These are phyloP conservation scores for Ustilago crameri DNA, from an alignment of 1,284 basidiomycete species.

Conservation along the genomic window DNA sequence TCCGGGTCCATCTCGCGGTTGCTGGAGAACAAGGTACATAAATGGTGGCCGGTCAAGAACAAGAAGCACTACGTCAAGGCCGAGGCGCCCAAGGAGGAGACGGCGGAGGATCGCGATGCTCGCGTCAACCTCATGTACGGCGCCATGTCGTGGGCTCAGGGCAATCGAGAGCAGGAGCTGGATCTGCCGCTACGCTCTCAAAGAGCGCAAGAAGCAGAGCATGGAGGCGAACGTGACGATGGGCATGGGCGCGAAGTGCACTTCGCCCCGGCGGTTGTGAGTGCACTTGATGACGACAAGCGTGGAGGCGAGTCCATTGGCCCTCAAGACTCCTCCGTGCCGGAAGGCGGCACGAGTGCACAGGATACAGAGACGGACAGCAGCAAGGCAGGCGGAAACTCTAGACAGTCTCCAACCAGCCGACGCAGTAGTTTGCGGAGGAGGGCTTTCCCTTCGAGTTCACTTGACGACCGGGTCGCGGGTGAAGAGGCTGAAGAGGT, in stretches of 20 bases:
- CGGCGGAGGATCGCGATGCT: conserved; percentile 33
- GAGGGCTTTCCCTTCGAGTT: conserved; percentile 29
- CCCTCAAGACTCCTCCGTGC: conserved; percentile 31
- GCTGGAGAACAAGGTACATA: conserved; percentile 43
- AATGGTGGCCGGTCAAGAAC: conserved; percentile 39
- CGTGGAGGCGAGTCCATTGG: conserved; percentile 20
- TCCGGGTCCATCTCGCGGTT: conserved; percentile 42
- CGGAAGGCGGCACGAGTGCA: conserved; percentile 30
- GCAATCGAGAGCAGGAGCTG: conserved; percentile 13
- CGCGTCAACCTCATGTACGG: conserved; percentile 45
- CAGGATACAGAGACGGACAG: conserved; percentile 15
- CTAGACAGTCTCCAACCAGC: conserved; percentile 1
- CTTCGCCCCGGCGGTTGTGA: conserved; percentile 12
- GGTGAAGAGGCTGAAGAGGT: not conserved
- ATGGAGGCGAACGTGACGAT: not conserved
- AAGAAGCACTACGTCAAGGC: conserved; percentile 42
- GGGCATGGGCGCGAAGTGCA: not conserved
- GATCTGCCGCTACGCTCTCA: conserved; percentile 17
- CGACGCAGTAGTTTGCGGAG: conserved; percentile 35
- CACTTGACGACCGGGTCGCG: not conserved
- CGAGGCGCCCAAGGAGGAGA: conserved; percentile 37
- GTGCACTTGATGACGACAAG: conserved; percentile 6
- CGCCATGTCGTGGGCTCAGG: conserved; percentile 48
- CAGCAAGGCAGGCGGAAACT: not conserved
- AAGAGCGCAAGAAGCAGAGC: not conserved